phyloP scores from a whole-genome alignment of 2,329 filamentous ascomycete species.

The Teratosphaeria zuluensis region DNA sequence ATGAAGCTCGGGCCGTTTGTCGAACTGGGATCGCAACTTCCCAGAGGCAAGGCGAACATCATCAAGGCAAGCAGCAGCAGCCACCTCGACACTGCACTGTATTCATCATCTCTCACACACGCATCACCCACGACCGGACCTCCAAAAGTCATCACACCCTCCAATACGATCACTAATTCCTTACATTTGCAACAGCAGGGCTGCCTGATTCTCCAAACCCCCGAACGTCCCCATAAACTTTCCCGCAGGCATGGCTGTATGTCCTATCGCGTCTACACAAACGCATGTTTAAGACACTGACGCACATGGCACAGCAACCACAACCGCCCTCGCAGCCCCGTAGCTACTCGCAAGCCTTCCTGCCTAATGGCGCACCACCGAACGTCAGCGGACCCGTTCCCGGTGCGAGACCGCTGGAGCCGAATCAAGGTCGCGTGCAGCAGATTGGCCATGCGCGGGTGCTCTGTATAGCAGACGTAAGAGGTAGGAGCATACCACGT shows the following conservation, averaged over 20 bases:
- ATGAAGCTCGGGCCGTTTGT: background rate
- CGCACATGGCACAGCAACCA: constrained; percentile 3
- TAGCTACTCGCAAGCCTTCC: constrained; percentile 39
- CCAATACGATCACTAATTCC: background rate
- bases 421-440: constrained; percentile 44
- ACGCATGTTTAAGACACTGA: constrained; percentile 2
- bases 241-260: constrained; percentile 1
- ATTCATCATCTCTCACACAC: background rate
- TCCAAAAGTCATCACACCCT: background rate
- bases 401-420: constrained; percentile 37
- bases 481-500: constrained; percentile 30
- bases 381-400: constrained; percentile 27
- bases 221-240: background rate
- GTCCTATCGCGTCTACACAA: background rate
- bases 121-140: background rate
- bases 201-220: background rate
- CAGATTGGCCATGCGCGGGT: constrained; percentile 40
- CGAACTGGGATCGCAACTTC: background rate
- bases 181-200: background rate
- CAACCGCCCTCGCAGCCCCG: constrained; percentile 43
- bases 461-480: constrained; percentile 43
- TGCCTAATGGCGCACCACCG: constrained; percentile 34
- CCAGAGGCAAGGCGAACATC: background rate
- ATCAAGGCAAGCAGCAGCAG: background rate
- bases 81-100: background rate